phyloP scores from a whole-genome alignment of 352 stramenopile genomes.

The Aphanomyces invadans region DNA sequence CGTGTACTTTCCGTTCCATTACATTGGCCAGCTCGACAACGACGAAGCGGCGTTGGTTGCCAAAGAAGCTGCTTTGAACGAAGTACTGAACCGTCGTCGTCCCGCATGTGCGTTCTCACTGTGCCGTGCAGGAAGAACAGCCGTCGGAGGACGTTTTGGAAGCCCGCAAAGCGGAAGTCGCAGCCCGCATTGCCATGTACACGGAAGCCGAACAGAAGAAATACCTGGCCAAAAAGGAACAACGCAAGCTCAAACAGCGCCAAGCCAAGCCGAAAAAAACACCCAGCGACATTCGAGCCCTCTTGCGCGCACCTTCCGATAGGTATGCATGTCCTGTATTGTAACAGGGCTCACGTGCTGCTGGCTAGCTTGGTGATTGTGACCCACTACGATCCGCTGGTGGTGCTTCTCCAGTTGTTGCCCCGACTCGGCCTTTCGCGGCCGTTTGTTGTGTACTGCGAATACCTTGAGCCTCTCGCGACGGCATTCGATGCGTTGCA shows the following conservation, averaged over 20 bases:
- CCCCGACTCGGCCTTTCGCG: conserved; percentile 86
- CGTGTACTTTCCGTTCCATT: conserved; percentile 63
- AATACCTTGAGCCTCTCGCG: conserved; percentile 82
- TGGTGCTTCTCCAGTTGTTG: conserved; percentile 78
- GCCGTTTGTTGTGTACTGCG: conserved; percentile 94
- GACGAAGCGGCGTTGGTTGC: conserved; percentile 23
- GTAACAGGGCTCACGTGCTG: too few species aligned
- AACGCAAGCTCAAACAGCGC: conserved; percentile 33
- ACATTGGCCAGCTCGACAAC: conserved; percentile 38
- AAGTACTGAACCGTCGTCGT: not conserved
- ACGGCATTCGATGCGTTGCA: conserved; percentile 84
- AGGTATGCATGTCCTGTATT: conserved; percentile 29
- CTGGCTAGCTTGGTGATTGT: conserved; percentile 84
- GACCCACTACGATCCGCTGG: conserved; percentile 84
- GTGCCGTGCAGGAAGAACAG: conserved; percentile 20
- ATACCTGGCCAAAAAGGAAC: conserved; percentile 72
- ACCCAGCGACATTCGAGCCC: conserved; percentile 53
- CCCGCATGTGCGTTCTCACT: not conserved
- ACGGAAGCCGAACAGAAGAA: conserved; percentile 70
- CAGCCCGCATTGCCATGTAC: conserved; percentile 76
- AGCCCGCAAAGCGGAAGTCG: conserved; percentile 36
- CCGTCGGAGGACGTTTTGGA: conserved; percentile 46
- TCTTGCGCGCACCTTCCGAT: conserved; percentile 63
- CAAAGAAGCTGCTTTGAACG: not conserved
- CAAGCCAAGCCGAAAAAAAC: conserved; percentile 68